Evolutionary conservation across 2,329 filamentous ascomycete genomes (phyloP).

Genomic region (Cladophialophora chaetospira): DNA sequence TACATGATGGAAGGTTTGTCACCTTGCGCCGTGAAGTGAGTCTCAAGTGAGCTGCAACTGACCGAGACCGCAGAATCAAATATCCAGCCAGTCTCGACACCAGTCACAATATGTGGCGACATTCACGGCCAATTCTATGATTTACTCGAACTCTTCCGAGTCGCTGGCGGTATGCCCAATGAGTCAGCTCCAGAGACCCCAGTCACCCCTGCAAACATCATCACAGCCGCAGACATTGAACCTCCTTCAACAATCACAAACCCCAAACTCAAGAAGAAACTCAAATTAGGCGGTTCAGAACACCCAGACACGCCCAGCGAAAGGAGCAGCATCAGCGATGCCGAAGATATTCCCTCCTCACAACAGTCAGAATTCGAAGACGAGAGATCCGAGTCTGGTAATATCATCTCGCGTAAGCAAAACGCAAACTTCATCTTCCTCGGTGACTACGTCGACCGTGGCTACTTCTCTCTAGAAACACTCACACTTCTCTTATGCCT

Average conservation of each 20-base stretch:
- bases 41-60: conserved; percentile 7
- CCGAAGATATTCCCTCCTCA: conserved; percentile 51
- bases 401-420: conserved; percentile 45
- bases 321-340: conserved; percentile 39
- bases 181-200: conserved; percentile 63
- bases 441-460: conserved; percentile 73
- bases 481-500: conserved; percentile 61
- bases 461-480: conserved; percentile 73
- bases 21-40: neutral
- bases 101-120: conserved; percentile 95
- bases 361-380: conserved; percentile 41
- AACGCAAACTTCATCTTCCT: conserved; percentile 72
- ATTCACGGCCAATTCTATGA: conserved; percentile 99
- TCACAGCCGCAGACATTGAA: conserved; percentile 89
- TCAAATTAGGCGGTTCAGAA: conserved; percentile 55
- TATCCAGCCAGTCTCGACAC: conserved; percentile 95
- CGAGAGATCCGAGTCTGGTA: conserved; percentile 40
- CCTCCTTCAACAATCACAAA: conserved; percentile 86
- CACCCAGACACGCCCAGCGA: conserved; percentile 30
- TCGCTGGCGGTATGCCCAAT: conserved; percentile 94
- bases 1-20: conserved; percentile 90
- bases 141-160: conserved; percentile 91
- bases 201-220: conserved; percentile 69
- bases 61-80: conserved; percentile 72
- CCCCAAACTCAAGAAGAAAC: conserved; percentile 82